phyloP scores from a whole-genome alignment of 768 basidiomycete genomes.

The Sporobolomyces phaffii region DNA sequence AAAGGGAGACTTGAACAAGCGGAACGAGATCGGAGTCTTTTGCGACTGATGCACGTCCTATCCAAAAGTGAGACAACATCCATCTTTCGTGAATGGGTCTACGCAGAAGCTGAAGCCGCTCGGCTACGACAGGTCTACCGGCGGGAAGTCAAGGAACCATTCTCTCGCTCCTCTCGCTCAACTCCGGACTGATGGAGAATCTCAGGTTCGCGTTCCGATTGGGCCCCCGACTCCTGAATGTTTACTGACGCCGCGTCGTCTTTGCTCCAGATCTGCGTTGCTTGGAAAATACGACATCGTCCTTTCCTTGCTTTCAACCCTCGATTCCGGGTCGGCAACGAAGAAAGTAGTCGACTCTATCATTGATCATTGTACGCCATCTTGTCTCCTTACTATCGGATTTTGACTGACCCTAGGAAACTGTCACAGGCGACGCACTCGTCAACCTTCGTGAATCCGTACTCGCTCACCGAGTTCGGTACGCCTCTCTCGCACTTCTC shows the following conservation, averaged over 20 bases:
- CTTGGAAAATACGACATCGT: slow-evolving; percentile 85
- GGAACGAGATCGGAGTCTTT: slow-evolving; percentile 44
- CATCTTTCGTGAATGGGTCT: not conserved
- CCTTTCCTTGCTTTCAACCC: slow-evolving; percentile 81
- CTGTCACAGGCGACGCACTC: slow-evolving; percentile 73
- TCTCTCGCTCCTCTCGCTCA: slow-evolving; percentile 65
- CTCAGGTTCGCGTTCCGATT: slow-evolving; percentile 42
- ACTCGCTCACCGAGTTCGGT: slow-evolving; percentile 70
- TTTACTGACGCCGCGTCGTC: not conserved
- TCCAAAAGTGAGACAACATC: slow-evolving; percentile 48
- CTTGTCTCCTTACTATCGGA: too few species aligned
- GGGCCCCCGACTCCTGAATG: too few species aligned
- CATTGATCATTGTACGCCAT: slow-evolving; percentile 63
- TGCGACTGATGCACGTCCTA: slow-evolving; percentile 47
- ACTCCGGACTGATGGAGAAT: slow-evolving; percentile 73
- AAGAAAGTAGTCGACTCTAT: slow-evolving; percentile 86
- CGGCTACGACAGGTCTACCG: slow-evolving; percentile 16
- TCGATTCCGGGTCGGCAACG: slow-evolving; percentile 77
- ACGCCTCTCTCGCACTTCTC: slow-evolving; percentile 67
- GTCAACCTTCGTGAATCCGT: slow-evolving; percentile 86
- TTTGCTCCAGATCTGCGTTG: slow-evolving; percentile 69
- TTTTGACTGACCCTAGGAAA: too few species aligned
- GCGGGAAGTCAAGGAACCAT: slow-evolving; percentile 48
- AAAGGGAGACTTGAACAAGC: slow-evolving; percentile 46
- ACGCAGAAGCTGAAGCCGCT: not conserved